Percentiles rank a stretch among this genome's conserved stretches.
phyloP scores from a whole-genome alignment of 139 green algal species.

The Auxenochlorella protothecoides region DNA sequence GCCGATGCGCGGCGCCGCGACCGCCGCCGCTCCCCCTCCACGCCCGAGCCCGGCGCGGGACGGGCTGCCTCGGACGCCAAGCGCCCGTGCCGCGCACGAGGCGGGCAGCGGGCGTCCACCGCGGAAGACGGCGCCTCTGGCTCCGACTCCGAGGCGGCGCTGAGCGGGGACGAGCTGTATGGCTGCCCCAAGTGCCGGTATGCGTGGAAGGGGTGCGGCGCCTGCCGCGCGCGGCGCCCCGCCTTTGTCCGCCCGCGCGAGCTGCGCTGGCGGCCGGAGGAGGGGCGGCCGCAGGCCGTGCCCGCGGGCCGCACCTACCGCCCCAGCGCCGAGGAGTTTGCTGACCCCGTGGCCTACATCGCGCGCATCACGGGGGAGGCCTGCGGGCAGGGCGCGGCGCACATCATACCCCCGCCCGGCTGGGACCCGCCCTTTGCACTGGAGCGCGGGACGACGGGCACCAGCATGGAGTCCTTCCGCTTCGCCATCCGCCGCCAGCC shows the following conservation, averaged over 20 bases:
- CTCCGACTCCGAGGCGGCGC: no score
- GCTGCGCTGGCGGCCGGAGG: background rate
- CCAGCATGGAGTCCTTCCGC: constrained; percentile 37
- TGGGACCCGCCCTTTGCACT: constrained; percentile 41
- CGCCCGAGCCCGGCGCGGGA: no score
- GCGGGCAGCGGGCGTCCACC: no score
- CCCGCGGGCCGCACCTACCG: constrained; percentile 44
- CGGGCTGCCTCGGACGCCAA: no score
- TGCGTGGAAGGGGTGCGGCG: constrained; percentile 12
- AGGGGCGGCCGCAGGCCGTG: background rate
- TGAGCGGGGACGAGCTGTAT: constrained; percentile 23
- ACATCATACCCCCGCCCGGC: constrained; percentile 71
- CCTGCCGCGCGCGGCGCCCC: constrained; percentile 10
- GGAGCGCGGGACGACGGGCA: constrained; percentile 42
- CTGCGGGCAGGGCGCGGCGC: constrained; percentile 63
- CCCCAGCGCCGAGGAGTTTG: constrained; percentile 69
- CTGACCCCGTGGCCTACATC: constrained; percentile 76
- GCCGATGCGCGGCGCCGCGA: no score
- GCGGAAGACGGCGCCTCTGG: no score
- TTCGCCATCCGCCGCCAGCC: constrained; percentile 47
- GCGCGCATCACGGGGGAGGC: constrained; percentile 44
- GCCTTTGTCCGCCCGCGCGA: background rate
- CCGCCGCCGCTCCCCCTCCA: no score
- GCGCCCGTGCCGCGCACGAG: no score
- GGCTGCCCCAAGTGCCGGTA: constrained; percentile 45